A percentile compares a stretch with the other conserved stretches of the same genome.
phyloP scores from a whole-genome alignment of 1,284 basidiomycete species.

The Wolfiporia cocos region DNA sequence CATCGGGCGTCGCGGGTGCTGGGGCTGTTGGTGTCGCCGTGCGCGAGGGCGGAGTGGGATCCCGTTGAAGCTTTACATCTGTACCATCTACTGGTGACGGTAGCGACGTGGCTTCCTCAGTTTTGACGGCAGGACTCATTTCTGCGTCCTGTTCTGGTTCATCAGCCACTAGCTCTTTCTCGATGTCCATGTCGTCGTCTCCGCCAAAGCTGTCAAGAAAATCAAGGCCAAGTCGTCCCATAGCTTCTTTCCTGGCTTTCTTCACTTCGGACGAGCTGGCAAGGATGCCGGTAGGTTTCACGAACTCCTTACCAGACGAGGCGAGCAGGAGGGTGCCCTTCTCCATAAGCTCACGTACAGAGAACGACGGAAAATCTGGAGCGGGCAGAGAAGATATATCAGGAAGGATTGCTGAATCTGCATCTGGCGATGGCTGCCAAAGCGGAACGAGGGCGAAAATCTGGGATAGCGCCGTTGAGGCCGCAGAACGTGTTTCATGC shows the following conservation, averaged over 20 bases:
- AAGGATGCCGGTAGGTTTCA: conserved; percentile 62
- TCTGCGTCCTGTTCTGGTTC: conserved; percentile 36
- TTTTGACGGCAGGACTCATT: conserved; percentile 31
- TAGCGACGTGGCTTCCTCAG: conserved; percentile 28
- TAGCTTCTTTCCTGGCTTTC: conserved; percentile 76
- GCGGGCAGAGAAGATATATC: conserved; percentile 24
- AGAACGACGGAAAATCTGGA: conserved; percentile 67
- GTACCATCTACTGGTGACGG: conserved; percentile 19
- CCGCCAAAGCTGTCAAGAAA: conserved; percentile 67
- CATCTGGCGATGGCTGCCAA: conserved; percentile 60
- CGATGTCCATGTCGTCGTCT: conserved; percentile 73
- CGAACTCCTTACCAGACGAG: conserved; percentile 85
- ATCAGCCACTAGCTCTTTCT: conserved; percentile 70
- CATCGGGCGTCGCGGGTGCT: conserved; percentile 41
- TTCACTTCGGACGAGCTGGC: conserved; percentile 69
- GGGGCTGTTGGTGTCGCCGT: conserved; percentile 55
- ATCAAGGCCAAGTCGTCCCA: conserved; percentile 77
- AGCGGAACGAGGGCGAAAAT: conserved; percentile 81
- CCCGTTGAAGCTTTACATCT: conserved; percentile 22
- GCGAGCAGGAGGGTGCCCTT: conserved; percentile 76
- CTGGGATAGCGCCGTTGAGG: conserved; percentile 79
- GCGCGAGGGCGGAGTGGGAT: conserved; percentile 24
- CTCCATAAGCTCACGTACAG: conserved; percentile 68
- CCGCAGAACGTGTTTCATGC: conserved; percentile 81
- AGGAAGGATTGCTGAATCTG: conserved; percentile 18